These are phyloP conservation scores for Yamadazyma friedrichii DNA, from an alignment of 1,139 yeast species.

Conservation along the genomic window DNA sequence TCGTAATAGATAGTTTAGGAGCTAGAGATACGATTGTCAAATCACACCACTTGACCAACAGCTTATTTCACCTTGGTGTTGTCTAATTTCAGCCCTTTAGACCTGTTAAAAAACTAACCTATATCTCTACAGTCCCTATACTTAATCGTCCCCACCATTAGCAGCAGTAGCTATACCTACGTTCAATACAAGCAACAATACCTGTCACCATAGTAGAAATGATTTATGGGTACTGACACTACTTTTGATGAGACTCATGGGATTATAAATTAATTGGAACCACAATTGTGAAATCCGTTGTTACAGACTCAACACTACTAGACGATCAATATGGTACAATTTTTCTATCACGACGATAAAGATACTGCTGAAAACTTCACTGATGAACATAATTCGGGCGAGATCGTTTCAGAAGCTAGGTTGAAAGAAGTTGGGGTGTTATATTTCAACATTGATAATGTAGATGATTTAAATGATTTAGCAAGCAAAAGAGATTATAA, in stretches of 20 bases:
- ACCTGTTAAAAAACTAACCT: too few species aligned
- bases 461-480: slow-evolving; percentile 59
- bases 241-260: not conserved
- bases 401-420: slow-evolving; percentile 45
- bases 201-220: too few species aligned
- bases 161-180: too few species aligned
- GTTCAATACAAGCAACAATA: not conserved
- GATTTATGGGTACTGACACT: too few species aligned
- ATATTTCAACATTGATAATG: slow-evolving; percentile 52
- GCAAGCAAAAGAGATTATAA: slow-evolving; percentile 73
- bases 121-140: too few species aligned
- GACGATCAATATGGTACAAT: slow-evolving; percentile 37
- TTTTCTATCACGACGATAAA: slow-evolving; percentile 73
- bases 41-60: too few species aligned
- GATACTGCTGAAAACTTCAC: slow-evolving; percentile 63
- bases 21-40: too few species aligned
- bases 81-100: too few species aligned
- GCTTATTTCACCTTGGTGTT: too few species aligned
- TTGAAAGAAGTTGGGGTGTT: slow-evolving; percentile 68
- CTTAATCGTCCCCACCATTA: not conserved
- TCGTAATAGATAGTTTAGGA: too few species aligned
- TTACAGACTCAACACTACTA: not conserved
- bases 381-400: slow-evolving; percentile 72
- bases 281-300: not conserved
- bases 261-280: not conserved